Evolutionary conservation across 495 filamentous ascomycete species (phyloP).

Genomic region (Penicillium waksmanii): DNA sequence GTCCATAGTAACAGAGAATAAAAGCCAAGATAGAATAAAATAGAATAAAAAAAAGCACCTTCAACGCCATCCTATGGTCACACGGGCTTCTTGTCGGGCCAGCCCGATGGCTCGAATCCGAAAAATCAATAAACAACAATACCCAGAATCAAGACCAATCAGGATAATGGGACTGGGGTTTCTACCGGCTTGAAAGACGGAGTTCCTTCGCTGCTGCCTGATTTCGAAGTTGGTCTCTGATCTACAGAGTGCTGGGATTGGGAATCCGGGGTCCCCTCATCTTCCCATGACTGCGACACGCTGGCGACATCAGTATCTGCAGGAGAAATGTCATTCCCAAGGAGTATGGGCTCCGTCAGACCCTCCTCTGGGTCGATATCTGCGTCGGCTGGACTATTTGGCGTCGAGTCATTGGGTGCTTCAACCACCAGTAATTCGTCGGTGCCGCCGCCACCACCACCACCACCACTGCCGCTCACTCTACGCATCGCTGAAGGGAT

Average conservation of each 20-base stretch:
- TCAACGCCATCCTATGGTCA: neutral
- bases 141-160: neutral
- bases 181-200: conserved; percentile 8
- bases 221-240: conserved; percentile 12
- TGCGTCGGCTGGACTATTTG: conserved; percentile 47
- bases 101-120: neutral
- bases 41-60: neutral
- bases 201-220: conserved; percentile 8
- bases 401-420: conserved; percentile 55
- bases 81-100: neutral
- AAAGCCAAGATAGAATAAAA: neutral
- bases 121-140: neutral
- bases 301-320: conserved; percentile 6
- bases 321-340: conserved; percentile 16
- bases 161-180: conserved; percentile 13
- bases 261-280: conserved; percentile 10
- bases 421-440: conserved; percentile 56
- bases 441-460: conserved; percentile 7
- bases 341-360: conserved; percentile 2
- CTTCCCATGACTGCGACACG: conserved; percentile 3
- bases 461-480: neutral
- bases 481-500: conserved; percentile 26
- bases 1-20: conserved; percentile 2
- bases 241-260: conserved; percentile 7
- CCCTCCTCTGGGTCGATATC: conserved; percentile 28